phyloP scores from a whole-genome alignment of 225 moss, liverwort and hornwort species.

The Sphagnum tenellum region DNA sequence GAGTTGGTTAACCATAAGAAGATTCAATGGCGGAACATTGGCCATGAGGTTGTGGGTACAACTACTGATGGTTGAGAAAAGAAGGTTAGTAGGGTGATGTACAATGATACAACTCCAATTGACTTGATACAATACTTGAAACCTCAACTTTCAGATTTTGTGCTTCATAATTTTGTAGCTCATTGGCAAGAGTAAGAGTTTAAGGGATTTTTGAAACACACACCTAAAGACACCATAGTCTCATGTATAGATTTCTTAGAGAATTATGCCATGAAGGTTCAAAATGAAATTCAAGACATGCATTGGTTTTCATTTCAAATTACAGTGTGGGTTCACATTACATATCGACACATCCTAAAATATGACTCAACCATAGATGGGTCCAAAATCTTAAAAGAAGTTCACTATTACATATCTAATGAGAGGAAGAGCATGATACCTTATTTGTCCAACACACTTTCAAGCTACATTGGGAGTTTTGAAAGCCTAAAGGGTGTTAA shows the following conservation, averaged over 20 bases:
- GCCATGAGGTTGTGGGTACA: background rate
- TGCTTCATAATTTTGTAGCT: background rate
- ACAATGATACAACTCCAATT: background rate
- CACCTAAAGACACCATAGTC: background rate
- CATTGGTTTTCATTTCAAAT: too few species aligned
- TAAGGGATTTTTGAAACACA: background rate
- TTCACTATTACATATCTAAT: too few species aligned
- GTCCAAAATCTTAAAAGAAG: too few species aligned
- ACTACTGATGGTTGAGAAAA: background rate
- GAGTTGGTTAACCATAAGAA: background rate
- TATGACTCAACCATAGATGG: too few species aligned
- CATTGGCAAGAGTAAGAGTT: background rate
- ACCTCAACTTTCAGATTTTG: background rate
- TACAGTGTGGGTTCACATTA: too few species aligned
- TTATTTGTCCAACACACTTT: too few species aligned
- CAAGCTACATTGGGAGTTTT: too few species aligned
- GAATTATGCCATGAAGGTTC: background rate
- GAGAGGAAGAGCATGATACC: too few species aligned
- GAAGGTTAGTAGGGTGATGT: background rate
- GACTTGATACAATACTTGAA: background rate
- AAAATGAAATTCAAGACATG: background rate
- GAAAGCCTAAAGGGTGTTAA: too few species aligned
- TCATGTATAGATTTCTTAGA: background rate
- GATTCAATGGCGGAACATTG: too few species aligned
- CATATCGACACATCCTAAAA: too few species aligned